Conservation (phyloP, 2,329 filamentous ascomycete species). For the Graphilbum ipis-grandicollis region DNA sequence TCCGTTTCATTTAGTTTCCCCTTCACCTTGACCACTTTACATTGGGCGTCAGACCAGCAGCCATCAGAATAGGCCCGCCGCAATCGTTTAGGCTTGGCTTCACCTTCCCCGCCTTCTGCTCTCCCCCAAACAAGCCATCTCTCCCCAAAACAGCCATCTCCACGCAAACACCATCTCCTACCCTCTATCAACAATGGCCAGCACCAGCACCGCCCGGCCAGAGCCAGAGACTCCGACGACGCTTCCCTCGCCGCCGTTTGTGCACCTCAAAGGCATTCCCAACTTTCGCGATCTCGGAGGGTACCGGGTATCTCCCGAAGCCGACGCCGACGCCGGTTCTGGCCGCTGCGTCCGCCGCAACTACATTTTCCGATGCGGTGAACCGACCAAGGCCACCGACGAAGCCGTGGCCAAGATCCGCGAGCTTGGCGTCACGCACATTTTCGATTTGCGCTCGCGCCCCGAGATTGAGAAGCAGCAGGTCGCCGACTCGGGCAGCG, state of each 20-base stretch:
- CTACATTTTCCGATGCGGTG: slow-evolving; percentile 50
- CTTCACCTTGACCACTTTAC: too few species aligned
- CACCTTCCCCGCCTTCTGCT: too few species aligned
- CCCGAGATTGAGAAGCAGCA: slow-evolving; percentile 33
- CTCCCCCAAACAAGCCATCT: too few species aligned
- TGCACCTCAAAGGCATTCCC: slow-evolving; percentile 35
- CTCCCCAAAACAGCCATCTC: too few species aligned
- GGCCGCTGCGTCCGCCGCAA: slow-evolving; percentile 2
- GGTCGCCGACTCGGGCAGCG: slow-evolving; percentile 14
- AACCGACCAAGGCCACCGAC: slow-evolving; percentile 39
- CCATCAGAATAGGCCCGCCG: too few species aligned
- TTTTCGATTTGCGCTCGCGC: slow-evolving; percentile 53
- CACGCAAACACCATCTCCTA: too few species aligned
- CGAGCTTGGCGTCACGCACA: slow-evolving; percentile 38
- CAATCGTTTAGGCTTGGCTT: too few species aligned
- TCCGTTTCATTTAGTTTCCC: too few species aligned
- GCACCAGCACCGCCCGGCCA: too few species aligned
- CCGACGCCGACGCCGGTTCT: background rate
- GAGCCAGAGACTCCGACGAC: slow-evolving; percentile 3
- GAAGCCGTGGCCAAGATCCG: slow-evolving; percentile 34
- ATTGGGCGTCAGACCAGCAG: too few species aligned
- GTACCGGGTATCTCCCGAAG: slow-evolving; percentile 22
- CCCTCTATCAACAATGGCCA: too few species aligned
- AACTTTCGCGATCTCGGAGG: slow-evolving; percentile 56
- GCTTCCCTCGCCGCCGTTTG: slow-evolving; percentile 27